A percentile compares a stretch with the other conserved stretches of the same genome.
phyloP scores from a whole-genome alignment of 352 stramenopile species.

The Globisporangium irregulare region DNA sequence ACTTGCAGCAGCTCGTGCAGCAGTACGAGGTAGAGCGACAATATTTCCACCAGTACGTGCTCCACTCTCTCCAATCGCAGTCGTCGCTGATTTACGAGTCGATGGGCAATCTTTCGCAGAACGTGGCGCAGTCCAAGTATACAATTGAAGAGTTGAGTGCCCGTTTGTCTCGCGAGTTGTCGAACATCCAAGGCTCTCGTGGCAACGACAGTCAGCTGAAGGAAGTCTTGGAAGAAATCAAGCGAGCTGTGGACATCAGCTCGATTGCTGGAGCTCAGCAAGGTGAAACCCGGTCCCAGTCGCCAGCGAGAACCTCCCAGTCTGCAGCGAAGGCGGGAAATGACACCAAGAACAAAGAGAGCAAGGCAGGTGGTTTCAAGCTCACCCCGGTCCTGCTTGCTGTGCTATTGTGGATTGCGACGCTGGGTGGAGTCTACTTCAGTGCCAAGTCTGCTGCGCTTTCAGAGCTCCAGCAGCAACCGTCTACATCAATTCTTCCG shows the following conservation, averaged over 20 bases:
- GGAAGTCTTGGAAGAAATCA: constrained; percentile 21
- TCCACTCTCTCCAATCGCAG: constrained; percentile 25
- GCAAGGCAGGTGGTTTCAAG: constrained; percentile 4
- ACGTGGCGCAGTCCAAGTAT: constrained; percentile 20
- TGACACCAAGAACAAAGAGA: background rate
- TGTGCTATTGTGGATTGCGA: constrained; percentile 20
- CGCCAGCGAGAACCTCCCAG: constrained; percentile 6
- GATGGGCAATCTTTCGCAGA: constrained; percentile 22
- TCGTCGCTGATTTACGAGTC: constrained; percentile 23
- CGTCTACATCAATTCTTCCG: constrained; percentile 14
- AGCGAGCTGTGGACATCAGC: constrained; percentile 15
- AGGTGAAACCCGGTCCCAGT: background rate
- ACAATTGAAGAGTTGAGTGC: constrained; percentile 21
- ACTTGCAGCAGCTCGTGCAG: constrained; percentile 26
- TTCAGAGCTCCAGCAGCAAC: constrained; percentile 17
- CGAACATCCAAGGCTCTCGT: constrained; percentile 14
- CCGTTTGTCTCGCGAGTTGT: constrained; percentile 16
- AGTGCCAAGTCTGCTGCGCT: constrained; percentile 20
- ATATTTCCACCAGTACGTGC: constrained; percentile 32
- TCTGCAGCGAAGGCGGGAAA: constrained; percentile 1
- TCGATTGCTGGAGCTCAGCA: constrained; percentile 4
- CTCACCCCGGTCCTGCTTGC: constrained; percentile 10
- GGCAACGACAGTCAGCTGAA: constrained; percentile 20
- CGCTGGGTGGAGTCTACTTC: constrained; percentile 22
- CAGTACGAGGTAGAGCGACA: constrained; percentile 35